These are phyloP conservation scores for Artemisia tridentata DNA, from an alignment of 129 eudicot species.

Conservation along the genomic window DNA sequence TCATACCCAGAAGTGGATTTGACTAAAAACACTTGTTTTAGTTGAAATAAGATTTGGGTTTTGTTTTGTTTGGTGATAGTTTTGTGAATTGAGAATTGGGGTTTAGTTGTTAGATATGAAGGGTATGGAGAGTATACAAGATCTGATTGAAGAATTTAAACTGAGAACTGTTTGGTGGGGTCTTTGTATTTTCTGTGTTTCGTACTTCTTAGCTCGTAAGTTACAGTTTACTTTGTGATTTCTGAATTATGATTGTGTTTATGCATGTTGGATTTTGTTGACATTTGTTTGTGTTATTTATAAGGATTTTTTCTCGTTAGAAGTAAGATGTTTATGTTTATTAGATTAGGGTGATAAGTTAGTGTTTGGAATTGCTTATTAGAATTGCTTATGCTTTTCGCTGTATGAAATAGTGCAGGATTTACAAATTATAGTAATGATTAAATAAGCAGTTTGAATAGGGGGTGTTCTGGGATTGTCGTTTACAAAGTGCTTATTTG, in stretches of 20 bases:
- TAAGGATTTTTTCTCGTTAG: neutral
- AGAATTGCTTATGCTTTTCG: too few species aligned
- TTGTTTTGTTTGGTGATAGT: too few species aligned
- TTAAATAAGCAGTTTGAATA: too few species aligned
- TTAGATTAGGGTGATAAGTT: neutral
- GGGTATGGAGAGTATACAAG: conserved; percentile 67
- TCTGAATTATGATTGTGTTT: neutral
- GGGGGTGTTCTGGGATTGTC: too few species aligned
- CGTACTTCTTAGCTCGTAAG: conserved; percentile 92
- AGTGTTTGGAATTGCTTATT: too few species aligned
- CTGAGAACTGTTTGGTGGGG: conserved; percentile 95
- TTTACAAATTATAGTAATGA: too few species aligned
- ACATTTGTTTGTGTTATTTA: neutral
- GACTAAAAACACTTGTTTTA: conserved; percentile 6
- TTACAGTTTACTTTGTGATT: conserved; percentile 7
- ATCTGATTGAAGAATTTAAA: conserved; percentile 95
- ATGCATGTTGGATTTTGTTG: neutral
- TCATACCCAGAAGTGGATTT: too few species aligned
- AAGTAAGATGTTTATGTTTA: neutral
- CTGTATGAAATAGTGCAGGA: too few species aligned
- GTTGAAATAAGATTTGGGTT: conserved; percentile 20
- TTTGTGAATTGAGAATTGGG: conserved; percentile 27
- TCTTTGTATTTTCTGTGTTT: conserved; percentile 67
- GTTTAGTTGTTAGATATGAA: conserved; percentile 35
- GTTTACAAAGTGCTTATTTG: too few species aligned